Evolutionary conservation across 164 flowering plant species (phyloP), one percentile per base, ranked within the genome.

Genomic region (Tetracentron sinense): DNA sequence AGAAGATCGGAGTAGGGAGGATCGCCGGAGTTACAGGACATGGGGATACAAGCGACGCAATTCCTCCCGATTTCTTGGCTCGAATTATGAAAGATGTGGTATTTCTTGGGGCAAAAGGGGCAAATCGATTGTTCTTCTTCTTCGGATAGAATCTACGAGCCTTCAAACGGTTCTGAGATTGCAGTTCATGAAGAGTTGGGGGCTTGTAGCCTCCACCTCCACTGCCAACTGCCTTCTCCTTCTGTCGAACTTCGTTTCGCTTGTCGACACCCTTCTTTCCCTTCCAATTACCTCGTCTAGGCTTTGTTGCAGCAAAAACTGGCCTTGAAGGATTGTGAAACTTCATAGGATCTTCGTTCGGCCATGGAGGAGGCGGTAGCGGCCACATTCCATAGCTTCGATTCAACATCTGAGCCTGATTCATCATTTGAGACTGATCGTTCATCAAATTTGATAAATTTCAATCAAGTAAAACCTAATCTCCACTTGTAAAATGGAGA

Each of bases 61-160:
- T 88, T 11, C 95, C 91, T 5, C 96, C 96, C 0, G 85, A 62
- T 61, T 83, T 89, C 75, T 92, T 92, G 0, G 95, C 96, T 0
- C 96, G 72, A 54, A 92, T 92, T 19, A 90, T 70, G 55, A 72
- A 90, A 0, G 96, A 90, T 0, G 90, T 75, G 0, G 95, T 92
- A 65, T 92, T 92, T 55, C 96, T 72, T 0, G 98, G 98, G 0
- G 98, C 98, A 71, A 68, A 85, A 0, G 96, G 96, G 0, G 87
- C 93, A 53, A 77, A 81, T 22, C 92, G 67, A 46, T 81, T 81
- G 60, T 74, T 82, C 62, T 87, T 84, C 77, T 81, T 91, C 73
- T 87, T 92, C 2, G 81, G 82, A 54, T 90, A 84, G 55, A 80
- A 86, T 57, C 83, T 82, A 26, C 87, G 61, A 6, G 96, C 81